A percentile compares a stretch with the other conserved stretches of the same genome.
Evolutionary conservation across 176 grass and related monocot genomes (phyloP).

Genomic region (Saccharum officinarum): DNA sequence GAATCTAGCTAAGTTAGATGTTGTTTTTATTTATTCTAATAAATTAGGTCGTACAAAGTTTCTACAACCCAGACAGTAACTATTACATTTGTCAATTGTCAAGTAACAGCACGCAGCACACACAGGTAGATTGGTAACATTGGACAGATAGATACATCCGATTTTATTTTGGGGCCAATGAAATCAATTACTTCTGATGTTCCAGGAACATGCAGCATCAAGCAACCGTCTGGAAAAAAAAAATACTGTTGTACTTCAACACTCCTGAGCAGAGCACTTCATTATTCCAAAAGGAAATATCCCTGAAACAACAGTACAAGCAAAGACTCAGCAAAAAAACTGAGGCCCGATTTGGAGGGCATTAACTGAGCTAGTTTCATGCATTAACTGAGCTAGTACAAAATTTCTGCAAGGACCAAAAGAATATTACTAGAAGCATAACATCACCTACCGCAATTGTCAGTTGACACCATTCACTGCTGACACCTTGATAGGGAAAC

Average conservation of each 20-base stretch:
- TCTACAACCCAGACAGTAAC: too few relatives aligned
- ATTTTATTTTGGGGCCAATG: background rate
- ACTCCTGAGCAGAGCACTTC: background rate
- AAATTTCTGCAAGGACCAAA: background rate
- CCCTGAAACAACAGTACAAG: conserved; percentile 3
- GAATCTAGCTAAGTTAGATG: too few relatives aligned
- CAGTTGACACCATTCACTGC: background rate
- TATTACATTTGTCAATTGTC: conserved; percentile 28
- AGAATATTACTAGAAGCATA: background rate
- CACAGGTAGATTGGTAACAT: background rate
- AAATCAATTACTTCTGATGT: conserved; percentile 10
- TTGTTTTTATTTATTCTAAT: too few relatives aligned
- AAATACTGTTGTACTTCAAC: background rate
- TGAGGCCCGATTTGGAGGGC: background rate
- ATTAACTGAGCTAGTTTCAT: background rate
- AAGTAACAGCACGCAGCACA: background rate
- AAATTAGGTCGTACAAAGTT: too few relatives aligned
- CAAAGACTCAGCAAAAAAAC: background rate
- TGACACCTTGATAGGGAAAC: background rate
- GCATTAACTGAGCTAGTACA: background rate
- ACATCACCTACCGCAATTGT: conserved; percentile 27
- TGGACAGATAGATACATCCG: background rate
- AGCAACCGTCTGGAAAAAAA: background rate
- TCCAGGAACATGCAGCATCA: conserved; percentile 26
- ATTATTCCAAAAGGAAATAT: conserved; percentile 15